Percentiles rank a stretch among this genome's conserved stretches.
These are phyloP conservation scores for Trichoderma reesei DNA, from an alignment of 495 filamentous ascomycete species.

Conservation along the genomic window DNA sequence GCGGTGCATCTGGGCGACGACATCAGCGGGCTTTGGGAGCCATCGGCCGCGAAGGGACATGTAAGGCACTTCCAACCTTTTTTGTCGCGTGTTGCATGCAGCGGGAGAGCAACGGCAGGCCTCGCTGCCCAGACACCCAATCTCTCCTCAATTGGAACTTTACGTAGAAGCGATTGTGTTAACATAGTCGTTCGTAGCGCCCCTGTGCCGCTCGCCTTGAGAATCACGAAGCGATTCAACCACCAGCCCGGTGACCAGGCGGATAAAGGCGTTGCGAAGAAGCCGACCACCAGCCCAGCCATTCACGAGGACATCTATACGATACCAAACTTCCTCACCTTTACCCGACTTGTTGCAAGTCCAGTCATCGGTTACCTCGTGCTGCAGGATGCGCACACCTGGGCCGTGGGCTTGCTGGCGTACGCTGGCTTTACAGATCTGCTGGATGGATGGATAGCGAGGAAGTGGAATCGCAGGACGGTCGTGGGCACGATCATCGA, in stretches of 20 bases:
- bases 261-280: not conserved
- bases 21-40: not conserved
- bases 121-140: not conserved
- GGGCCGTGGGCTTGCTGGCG: slow-evolving; percentile 73
- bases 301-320: slow-evolving; percentile 90
- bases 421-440: slow-evolving; percentile 89
- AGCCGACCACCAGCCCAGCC: not conserved
- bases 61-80: not conserved
- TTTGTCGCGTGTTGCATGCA: not conserved
- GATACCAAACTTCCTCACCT: slow-evolving; percentile 83
- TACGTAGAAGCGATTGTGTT: not conserved
- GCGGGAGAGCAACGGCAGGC: not conserved
- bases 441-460: slow-evolving; percentile 85
- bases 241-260: not conserved
- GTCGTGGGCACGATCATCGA: slow-evolving; percentile 96
- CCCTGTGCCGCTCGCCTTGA: not conserved
- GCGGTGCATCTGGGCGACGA: slow-evolving; percentile 12
- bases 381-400: slow-evolving; percentile 65
- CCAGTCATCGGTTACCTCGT: slow-evolving; percentile 86
- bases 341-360: slow-evolving; percentile 73
- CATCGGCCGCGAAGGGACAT: not conserved
- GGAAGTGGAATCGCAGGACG: slow-evolving; percentile 76
- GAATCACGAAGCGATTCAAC: not conserved
- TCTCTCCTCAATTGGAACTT: not conserved
- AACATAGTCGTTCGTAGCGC: not conserved